phyloP scores from a whole-genome alignment of 1,284 basidiomycete genomes.

The Tilletia caries region DNA sequence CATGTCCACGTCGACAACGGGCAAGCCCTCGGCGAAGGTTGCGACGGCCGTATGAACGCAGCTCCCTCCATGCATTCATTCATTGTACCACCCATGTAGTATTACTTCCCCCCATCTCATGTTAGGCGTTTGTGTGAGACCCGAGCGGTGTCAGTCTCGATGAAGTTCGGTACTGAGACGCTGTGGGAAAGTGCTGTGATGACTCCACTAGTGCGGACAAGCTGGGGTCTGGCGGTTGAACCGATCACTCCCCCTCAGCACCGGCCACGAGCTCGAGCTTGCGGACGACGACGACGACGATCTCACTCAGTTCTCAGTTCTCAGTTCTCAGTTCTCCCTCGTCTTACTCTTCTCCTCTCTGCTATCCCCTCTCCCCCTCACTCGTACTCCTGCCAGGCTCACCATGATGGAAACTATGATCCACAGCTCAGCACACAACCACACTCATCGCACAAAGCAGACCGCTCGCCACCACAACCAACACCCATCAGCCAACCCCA shows the following conservation, averaged over 20 bases:
- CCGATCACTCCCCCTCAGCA: no score
- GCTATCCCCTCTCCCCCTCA: background rate
- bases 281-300: no score
- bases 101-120: background rate
- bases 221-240: no score
- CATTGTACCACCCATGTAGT: background rate
- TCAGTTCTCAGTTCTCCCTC: no score
- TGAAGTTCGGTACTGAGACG: no score
- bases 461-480: background rate
- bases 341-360: no score
- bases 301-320: no score
- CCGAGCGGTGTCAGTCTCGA: no score
- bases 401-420: constrained; percentile 5
- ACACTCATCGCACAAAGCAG: background rate
- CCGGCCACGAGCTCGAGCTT: no score
- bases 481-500: background rate
- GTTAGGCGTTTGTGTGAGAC: background rate
- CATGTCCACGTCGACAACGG: background rate
- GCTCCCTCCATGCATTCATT: no score
- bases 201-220: no score
- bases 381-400: background rate
- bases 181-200: no score
- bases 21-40: background rate
- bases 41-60: background rate
- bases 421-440: constrained; percentile 1